Conservation (phyloP, 306 rosid genomes). For the Prunus salicina region DNA sequence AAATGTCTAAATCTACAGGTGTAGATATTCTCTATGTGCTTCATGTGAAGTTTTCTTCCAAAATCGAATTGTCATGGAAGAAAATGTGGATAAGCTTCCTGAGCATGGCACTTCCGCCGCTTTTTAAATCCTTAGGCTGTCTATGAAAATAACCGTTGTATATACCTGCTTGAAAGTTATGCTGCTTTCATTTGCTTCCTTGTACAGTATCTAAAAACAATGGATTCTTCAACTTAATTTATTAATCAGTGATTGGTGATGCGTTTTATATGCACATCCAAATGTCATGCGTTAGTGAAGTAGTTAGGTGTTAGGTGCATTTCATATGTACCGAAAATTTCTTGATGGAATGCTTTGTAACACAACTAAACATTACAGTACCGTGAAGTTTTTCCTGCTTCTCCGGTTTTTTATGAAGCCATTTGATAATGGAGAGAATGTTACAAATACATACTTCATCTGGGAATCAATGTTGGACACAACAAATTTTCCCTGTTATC, state of each 20-base stretch:
- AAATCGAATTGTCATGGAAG: constrained; percentile 7
- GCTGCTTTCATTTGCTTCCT: neutral
- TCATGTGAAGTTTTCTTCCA: constrained; percentile 31
- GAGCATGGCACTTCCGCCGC: constrained; percentile 1
- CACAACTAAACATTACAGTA: no score
- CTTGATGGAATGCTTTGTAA: no score
- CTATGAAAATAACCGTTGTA: neutral
- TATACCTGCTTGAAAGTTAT: neutral
- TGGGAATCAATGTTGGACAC: no score
- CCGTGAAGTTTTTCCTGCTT: no score
- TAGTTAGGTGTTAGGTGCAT: no score
- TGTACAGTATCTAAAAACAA: neutral
- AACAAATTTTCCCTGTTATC: no score
- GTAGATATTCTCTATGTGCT: constrained; percentile 18
- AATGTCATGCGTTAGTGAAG: no score
- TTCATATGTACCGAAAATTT: no score
- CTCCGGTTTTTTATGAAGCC: no score
- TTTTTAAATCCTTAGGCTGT: neutral
- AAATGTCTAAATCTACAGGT: neutral
- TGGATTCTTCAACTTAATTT: neutral
- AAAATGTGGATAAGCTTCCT: constrained; percentile 37
- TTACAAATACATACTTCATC: no score
- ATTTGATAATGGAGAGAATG: no score
- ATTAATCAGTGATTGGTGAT: neutral
- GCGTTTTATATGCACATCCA: no score